phyloP scores from a whole-genome alignment of 805 yeast genomes.

The Brettanomyces sp. region DNA sequence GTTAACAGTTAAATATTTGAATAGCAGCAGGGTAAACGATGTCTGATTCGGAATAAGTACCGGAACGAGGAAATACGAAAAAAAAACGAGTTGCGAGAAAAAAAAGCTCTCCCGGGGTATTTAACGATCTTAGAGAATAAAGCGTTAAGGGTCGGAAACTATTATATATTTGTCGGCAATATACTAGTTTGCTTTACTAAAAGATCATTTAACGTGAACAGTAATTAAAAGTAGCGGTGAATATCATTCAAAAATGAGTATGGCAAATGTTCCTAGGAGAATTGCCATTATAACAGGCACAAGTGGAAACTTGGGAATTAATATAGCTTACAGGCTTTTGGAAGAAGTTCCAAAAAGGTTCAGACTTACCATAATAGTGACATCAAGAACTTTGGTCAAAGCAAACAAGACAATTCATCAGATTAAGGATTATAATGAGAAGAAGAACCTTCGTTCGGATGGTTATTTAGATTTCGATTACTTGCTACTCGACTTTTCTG shows the following conservation, averaged over 20 bases:
- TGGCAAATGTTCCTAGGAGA: conserved; percentile 7
- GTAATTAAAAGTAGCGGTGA: too few species aligned
- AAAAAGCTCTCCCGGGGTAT: too few species aligned
- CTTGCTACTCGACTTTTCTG: conserved; percentile 76
- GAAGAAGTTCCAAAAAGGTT: conserved; percentile 43
- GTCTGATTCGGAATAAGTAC: too few species aligned
- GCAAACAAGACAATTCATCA: conserved; percentile 64
- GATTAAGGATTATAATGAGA: conserved; percentile 37
- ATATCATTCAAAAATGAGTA: background rate
- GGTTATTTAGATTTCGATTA: conserved; percentile 79
- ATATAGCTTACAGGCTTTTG: conserved; percentile 73
- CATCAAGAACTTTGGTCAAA: conserved; percentile 81
- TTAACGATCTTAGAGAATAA: too few species aligned
- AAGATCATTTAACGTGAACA: too few species aligned
- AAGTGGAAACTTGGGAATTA: conserved; percentile 68
- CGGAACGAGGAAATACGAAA: too few species aligned
- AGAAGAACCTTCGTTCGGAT: conserved; percentile 26
- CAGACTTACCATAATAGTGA: conserved; percentile 71
- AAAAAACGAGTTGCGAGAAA: too few species aligned
- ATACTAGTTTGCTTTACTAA: too few species aligned
- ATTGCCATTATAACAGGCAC: conserved; percentile 30
- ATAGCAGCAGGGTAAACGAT: too few species aligned
- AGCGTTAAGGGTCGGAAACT: too few species aligned
- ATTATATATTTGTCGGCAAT: too few species aligned
- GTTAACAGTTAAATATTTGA: too few species aligned